A percentile compares a stretch with the other conserved stretches of the same genome.
Evolutionary conservation across 352 stramenopile species (phyloP).

Genomic region (Pythium vanterpoolii): DNA sequence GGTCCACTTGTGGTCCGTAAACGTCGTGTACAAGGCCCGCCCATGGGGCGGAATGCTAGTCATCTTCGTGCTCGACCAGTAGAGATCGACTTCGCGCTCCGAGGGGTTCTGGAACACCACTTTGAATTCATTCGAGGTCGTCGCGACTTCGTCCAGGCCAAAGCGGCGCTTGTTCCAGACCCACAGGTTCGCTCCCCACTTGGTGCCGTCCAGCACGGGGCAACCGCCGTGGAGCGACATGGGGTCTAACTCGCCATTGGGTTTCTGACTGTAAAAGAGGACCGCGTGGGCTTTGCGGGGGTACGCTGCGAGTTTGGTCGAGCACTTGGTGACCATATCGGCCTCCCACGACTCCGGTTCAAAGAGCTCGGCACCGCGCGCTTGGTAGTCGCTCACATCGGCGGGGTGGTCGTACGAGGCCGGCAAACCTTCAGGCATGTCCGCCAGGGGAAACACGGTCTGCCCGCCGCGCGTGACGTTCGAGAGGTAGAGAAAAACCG

Average conservation of each 20-base stretch:
- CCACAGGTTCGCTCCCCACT: conserved; percentile 97
- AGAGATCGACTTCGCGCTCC: conserved; percentile 43
- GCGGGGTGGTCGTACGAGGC: conserved; percentile 49
- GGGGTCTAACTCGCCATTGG: conserved; percentile 90
- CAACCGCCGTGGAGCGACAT: conserved; percentile 92
- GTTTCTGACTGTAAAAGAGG: conserved; percentile 97
- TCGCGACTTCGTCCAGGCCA: conserved; percentile 41
- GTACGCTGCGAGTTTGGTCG: conserved; percentile 73
- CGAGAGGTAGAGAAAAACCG: conserved; percentile 81
- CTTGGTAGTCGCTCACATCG: conserved; percentile 40
- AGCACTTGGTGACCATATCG: conserved; percentile 78
- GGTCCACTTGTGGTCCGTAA: conserved; percentile 63
- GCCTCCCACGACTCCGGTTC: conserved; percentile 62
- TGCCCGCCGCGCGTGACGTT: conserved; percentile 76
- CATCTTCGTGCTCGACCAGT: conserved; percentile 73
- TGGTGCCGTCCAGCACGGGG: conserved; percentile 92
- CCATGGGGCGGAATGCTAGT: conserved; percentile 45
- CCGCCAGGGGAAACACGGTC: conserved; percentile 76
- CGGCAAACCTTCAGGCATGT: conserved; percentile 70
- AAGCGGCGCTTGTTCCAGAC: conserved; percentile 93
- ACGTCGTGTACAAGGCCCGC: conserved; percentile 58
- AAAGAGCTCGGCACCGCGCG: conserved; percentile 51
- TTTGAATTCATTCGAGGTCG: conserved; percentile 34
- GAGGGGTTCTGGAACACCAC: conserved; percentile 75
- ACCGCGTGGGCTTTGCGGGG: conserved; percentile 89